Evolutionary conservation across 768 basidiomycete genomes (phyloP).

Genomic region (Amanita phalloides): DNA sequence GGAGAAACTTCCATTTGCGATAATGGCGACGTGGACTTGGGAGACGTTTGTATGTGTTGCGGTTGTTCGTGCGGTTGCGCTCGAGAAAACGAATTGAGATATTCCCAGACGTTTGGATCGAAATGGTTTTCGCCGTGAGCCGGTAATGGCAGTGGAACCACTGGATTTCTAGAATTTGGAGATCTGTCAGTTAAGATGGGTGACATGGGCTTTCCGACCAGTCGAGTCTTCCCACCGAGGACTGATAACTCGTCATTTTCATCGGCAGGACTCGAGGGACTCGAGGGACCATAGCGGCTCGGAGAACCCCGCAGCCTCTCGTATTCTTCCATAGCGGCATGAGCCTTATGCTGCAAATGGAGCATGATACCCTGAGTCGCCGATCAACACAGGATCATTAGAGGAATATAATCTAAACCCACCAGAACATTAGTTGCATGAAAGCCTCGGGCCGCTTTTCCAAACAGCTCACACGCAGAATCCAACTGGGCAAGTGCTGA

Average conservation of each 20-base stretch:
- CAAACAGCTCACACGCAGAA: constrained; percentile 65
- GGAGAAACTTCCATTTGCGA: constrained; percentile 29
- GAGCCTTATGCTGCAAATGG: constrained; percentile 53
- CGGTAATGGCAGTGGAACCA: constrained; percentile 59
- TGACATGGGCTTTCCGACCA: constrained; percentile 52
- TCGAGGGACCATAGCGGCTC: constrained; percentile 24
- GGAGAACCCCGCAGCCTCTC: constrained; percentile 45
- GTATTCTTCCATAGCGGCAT: constrained; percentile 52
- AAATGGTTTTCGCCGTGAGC: constrained; percentile 37
- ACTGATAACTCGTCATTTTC: constrained; percentile 56
- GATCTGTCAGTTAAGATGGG: constrained; percentile 51
- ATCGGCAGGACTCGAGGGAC: constrained; percentile 31
- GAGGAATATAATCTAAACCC: constrained; percentile 11
- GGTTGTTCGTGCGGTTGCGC: constrained; percentile 7
- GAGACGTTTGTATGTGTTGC: constrained; percentile 6
- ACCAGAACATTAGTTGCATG: constrained; percentile 57
- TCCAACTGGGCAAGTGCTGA: constrained; percentile 66
- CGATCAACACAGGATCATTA: not conserved
- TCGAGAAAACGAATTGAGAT: constrained; percentile 47
- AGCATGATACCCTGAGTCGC: constrained; percentile 50
- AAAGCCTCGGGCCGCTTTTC: constrained; percentile 59
- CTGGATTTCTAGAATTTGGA: constrained; percentile 59
- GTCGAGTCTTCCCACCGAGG: constrained; percentile 55
- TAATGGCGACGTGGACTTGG: constrained; percentile 12
- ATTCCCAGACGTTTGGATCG: constrained; percentile 57